phyloP scores from a whole-genome alignment of 208 protist species.

The Leishmania major region DNA sequence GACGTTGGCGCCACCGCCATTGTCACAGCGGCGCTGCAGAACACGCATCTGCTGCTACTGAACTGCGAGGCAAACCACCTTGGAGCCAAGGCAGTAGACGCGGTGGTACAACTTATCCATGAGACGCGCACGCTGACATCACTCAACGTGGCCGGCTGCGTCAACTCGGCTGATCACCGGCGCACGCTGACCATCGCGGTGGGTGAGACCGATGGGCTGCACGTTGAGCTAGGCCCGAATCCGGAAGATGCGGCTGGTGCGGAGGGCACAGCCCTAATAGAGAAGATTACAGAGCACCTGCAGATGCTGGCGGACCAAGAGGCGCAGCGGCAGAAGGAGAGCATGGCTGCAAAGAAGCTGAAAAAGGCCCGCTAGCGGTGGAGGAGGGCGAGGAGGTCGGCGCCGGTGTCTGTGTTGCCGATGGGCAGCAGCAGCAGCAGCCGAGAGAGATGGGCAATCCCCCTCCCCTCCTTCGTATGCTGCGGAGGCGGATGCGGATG shows the following conservation, averaged over 20 bases:
- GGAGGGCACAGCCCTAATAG: conserved; percentile 23
- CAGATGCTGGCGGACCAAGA: conserved; percentile 73
- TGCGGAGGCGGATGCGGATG: neutral
- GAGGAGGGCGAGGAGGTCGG: neutral
- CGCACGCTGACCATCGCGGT: conserved; percentile 58
- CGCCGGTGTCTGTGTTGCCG: neutral
- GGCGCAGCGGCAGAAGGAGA: conserved; percentile 56
- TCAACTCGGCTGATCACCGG: conserved; percentile 58
- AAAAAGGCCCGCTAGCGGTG: conserved; percentile 18
- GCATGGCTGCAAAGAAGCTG: conserved; percentile 21
- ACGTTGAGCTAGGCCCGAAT: conserved; percentile 71
- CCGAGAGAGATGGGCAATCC: neutral
- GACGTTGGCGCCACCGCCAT: conserved; percentile 59
- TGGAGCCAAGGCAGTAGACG: conserved; percentile 56
- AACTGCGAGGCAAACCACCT: conserved; percentile 67
- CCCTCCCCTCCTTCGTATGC: neutral
- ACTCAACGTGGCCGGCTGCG: conserved; percentile 68
- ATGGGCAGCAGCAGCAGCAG: neutral
- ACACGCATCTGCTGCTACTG: conserved; percentile 60
- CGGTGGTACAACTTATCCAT: conserved; percentile 47
- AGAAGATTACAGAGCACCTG: conserved; percentile 68
- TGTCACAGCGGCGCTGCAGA: conserved; percentile 55
- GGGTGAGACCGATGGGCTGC: conserved; percentile 69
- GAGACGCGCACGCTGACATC: conserved; percentile 70
- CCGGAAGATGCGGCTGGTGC: conserved; percentile 28